Evolutionary conservation across 257 asterid species (phyloP).

Genomic region (Ocimum tenuiflorum): DNA sequence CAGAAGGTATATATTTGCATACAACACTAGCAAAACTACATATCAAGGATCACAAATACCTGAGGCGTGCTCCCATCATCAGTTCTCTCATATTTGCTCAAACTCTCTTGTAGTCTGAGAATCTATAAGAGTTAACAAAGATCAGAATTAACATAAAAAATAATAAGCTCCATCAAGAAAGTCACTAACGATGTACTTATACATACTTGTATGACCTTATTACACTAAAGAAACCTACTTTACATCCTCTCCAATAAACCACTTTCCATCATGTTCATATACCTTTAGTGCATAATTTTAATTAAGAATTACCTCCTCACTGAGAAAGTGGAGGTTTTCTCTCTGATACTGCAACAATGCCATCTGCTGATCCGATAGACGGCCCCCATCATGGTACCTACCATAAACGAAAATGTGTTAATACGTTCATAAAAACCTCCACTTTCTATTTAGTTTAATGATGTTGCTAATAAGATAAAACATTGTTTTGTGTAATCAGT

Average conservation of each 20-base stretch:
- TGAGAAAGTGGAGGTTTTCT: constrained; percentile 92
- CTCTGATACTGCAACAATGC: constrained; percentile 95
- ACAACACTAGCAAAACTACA: constrained; percentile 10
- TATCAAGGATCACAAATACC: constrained; percentile 43
- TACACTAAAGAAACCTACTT: neutral
- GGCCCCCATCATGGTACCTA: constrained; percentile 92
- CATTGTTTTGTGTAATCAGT: no score
- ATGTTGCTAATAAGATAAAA: no score
- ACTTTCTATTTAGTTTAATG: no score
- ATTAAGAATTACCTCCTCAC: constrained; percentile 71
- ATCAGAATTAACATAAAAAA: constrained; percentile 13
- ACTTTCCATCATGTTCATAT: neutral
- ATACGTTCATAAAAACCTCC: neutral
- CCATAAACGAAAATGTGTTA: constrained; percentile 14
- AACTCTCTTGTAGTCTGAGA: constrained; percentile 84
- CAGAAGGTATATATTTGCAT: no score
- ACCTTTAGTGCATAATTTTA: neutral
- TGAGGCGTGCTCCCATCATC: constrained; percentile 87
- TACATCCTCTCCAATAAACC: neutral
- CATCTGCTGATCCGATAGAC: constrained; percentile 99
- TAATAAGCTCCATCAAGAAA: constrained; percentile 1
- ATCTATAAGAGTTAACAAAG: constrained; percentile 46
- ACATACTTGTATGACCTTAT: constrained; percentile 10
- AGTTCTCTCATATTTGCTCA: constrained; percentile 84
- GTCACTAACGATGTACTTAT: constrained; percentile 9